These are phyloP conservation scores for Pseudozyma sp. DNA, from an alignment of 1,284 basidiomycete genomes.

Conservation along the genomic window DNA sequence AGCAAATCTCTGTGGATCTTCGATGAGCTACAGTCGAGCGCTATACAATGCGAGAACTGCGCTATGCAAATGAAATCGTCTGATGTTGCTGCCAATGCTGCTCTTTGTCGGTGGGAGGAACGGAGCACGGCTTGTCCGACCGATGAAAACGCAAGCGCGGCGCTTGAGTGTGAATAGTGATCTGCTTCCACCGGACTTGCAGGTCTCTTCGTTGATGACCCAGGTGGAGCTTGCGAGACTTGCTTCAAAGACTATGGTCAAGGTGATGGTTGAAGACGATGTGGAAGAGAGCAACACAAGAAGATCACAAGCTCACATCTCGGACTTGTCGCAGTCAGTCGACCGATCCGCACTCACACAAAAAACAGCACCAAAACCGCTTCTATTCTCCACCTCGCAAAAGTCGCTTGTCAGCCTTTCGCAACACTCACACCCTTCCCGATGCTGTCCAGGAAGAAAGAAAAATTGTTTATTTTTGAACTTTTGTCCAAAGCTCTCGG, in stretches of 20 bases:
- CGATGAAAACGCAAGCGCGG: neutral
- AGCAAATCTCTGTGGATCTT: neutral
- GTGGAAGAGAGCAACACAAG: neutral
- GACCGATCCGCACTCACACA: constrained; percentile 2
- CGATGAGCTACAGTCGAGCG: neutral
- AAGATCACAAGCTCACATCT: constrained; percentile 3
- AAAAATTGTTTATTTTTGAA: neutral
- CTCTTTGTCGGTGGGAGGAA: neutral
- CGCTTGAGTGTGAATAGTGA: neutral
- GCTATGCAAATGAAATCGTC: neutral
- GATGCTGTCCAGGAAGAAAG: neutral
- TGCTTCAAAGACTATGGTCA: neutral
- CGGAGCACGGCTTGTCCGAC: neutral
- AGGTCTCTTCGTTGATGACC: constrained; percentile 29
- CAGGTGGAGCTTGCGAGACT: constrained; percentile 4
- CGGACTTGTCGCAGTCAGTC: constrained; percentile 3
- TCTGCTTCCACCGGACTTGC: constrained; percentile 25
- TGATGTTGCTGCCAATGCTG: no score
- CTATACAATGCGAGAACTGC: neutral
- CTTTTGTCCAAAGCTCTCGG: neutral
- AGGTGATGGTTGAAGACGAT: neutral
- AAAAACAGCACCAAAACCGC: no score
- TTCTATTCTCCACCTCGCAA: no score
- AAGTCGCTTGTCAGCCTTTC: no score
- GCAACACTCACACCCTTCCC: neutral